Evolutionary conservation across 225 moss, liverwort and hornwort genomes (phyloP).

Genomic region (Marchantia polymorpha): DNA sequence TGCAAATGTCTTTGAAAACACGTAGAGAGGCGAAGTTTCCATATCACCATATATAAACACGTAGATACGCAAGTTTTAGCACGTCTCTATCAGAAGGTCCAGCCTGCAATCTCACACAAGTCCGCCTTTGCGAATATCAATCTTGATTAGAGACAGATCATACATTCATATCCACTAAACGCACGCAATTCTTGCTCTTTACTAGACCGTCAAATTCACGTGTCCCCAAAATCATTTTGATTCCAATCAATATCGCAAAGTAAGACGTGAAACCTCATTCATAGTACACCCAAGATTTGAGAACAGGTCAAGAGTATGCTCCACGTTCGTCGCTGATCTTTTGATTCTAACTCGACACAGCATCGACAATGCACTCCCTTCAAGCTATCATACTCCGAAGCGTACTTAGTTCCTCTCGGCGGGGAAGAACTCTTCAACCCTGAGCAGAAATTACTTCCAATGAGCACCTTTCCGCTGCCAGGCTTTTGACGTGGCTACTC

Average conservation of each 20-base stretch:
- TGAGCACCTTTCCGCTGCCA: background rate
- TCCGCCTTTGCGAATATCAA: too few relatives aligned
- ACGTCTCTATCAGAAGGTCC: background rate
- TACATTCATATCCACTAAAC: background rate
- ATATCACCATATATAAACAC: slow-evolving; percentile 52
- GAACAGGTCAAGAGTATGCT: too few relatives aligned
- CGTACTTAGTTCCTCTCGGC: background rate
- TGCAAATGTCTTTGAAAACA: slow-evolving; percentile 43
- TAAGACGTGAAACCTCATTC: too few relatives aligned
- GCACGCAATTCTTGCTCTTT: too few relatives aligned
- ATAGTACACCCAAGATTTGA: too few relatives aligned
- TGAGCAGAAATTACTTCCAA: background rate
- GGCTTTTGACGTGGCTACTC: too few relatives aligned
- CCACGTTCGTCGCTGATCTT: background rate
- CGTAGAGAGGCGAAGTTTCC: slow-evolving; percentile 49
- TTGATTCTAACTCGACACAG: background rate
- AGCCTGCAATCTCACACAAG: background rate
- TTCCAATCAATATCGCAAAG: too few relatives aligned
- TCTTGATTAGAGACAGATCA: background rate
- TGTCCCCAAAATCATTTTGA: too few relatives aligned
- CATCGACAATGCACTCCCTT: background rate
- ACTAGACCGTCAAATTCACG: too few relatives aligned
- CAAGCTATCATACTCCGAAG: background rate
- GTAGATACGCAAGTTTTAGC: slow-evolving; percentile 36
- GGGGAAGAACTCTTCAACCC: background rate